These are phyloP conservation scores for Pisolithus marmoratus DNA, from an alignment of 768 basidiomycete genomes.

Conservation along the genomic window DNA sequence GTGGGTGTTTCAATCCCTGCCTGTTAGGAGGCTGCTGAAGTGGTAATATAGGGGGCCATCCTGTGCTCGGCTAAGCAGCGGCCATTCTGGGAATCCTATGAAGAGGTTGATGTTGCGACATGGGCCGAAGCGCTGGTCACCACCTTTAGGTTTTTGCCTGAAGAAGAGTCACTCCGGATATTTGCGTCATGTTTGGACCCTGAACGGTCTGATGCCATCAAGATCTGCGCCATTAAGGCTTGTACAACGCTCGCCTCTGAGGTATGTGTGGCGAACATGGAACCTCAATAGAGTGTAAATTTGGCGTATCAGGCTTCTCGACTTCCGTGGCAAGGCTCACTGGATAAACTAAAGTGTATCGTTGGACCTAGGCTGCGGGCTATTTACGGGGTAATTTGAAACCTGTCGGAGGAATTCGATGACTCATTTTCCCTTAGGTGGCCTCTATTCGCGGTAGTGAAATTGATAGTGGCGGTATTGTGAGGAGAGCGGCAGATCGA, in stretches of 20 bases:
- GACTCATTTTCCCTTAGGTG: constrained; percentile 31
- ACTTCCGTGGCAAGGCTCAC: constrained; percentile 50
- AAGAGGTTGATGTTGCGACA: constrained; percentile 71
- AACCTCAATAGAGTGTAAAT: constrained; percentile 5
- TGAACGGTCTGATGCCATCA: constrained; percentile 76
- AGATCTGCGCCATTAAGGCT: constrained; percentile 72
- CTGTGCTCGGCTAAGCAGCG: constrained; percentile 34
- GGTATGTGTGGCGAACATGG: constrained; percentile 31
- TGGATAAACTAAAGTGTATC: constrained; percentile 41
- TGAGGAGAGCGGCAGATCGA: constrained; percentile 46
- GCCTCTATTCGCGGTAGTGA: constrained; percentile 53
- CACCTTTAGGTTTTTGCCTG: constrained; percentile 64
- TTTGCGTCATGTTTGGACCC: constrained; percentile 66
- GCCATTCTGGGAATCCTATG: constrained; percentile 67
- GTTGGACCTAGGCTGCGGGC: constrained; percentile 45
- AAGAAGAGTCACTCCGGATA: constrained; percentile 53
- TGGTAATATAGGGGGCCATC: constrained; percentile 16
- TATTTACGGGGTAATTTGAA: constrained; percentile 48
- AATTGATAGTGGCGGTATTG: constrained; percentile 49
- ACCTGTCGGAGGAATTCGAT: constrained; percentile 1
- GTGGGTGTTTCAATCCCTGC: constrained; percentile 31
- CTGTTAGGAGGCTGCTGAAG: constrained; percentile 12
- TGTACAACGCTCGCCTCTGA: constrained; percentile 64
- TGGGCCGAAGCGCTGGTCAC: constrained; percentile 71
- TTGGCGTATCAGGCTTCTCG: constrained; percentile 38